A percentile compares a stretch with the other conserved stretches of the same genome.
These are phyloP conservation scores for Camellia oleifera DNA, from an alignment of 179 eudicot species.

Conservation along the genomic window DNA sequence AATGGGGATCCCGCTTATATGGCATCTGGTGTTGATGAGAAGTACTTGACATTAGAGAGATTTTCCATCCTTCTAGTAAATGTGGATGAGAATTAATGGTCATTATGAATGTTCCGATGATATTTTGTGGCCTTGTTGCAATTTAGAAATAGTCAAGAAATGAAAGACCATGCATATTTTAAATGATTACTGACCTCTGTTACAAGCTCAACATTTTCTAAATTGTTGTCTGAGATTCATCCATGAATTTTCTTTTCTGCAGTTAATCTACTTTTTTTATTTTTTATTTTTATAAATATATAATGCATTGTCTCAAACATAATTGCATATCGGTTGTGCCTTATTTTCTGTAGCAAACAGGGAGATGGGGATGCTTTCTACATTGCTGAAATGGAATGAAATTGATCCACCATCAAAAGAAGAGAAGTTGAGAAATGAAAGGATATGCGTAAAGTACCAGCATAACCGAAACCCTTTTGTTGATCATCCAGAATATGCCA, in stretches of 20 bases:
- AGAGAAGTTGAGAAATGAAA: slow-evolving; percentile 50
- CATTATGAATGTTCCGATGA: background rate
- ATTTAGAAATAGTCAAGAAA: background rate
- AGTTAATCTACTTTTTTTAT: background rate
- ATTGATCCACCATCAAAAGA: slow-evolving; percentile 51
- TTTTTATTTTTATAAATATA: background rate
- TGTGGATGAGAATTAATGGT: no score
- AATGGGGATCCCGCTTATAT: background rate
- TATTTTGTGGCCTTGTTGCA: background rate
- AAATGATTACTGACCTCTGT: background rate
- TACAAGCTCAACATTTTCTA: background rate
- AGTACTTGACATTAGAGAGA: no score
- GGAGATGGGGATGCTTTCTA: slow-evolving; percentile 49
- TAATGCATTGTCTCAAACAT: background rate
- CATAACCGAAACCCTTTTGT: slow-evolving; percentile 59
- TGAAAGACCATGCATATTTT: background rate
- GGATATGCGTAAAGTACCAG: slow-evolving; percentile 45
- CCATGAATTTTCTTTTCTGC: no score
- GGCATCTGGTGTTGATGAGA: no score
- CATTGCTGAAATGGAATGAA: slow-evolving; percentile 46
- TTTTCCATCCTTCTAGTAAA: no score
- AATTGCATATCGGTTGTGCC: background rate
- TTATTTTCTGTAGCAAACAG: slow-evolving; percentile 33
- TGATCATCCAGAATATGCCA: slow-evolving; percentile 55
- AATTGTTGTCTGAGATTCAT: no score